A percentile compares a stretch with the other conserved stretches of the same genome.
Conservation (phyloP, 2,329 filamentous ascomycete species). For the Colletotrichum destructivum region DNA sequence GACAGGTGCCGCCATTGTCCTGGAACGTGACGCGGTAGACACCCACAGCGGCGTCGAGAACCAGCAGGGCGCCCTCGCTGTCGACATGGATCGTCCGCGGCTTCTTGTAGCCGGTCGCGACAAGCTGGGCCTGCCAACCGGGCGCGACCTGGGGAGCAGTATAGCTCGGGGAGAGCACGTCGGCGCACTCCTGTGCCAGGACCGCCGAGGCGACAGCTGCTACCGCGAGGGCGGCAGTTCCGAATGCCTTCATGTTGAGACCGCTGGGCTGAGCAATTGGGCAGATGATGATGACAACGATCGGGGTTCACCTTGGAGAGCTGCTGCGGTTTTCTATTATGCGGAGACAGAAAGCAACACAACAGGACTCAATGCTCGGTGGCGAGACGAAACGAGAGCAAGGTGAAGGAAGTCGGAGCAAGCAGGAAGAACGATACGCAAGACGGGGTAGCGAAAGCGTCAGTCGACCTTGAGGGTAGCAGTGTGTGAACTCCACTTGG, state of each 20-base stretch:
- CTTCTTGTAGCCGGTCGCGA: slow-evolving; percentile 57
- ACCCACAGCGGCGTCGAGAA: slow-evolving; percentile 60
- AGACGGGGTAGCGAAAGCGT: slow-evolving; percentile 11
- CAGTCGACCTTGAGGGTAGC: slow-evolving; percentile 8
- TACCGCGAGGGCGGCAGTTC: slow-evolving; percentile 17
- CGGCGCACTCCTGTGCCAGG: slow-evolving; percentile 50
- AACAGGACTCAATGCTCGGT: background rate
- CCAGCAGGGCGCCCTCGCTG: slow-evolving; percentile 59
- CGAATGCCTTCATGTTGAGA: slow-evolving; percentile 30
- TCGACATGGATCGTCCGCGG: slow-evolving; percentile 65
- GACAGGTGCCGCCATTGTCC: slow-evolving; percentile 60
- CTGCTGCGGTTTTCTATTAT: background rate
- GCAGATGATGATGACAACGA: background rate
- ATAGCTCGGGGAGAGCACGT: slow-evolving; percentile 54
- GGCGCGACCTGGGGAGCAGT: slow-evolving; percentile 55
- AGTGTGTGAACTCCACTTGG: slow-evolving; percentile 23
- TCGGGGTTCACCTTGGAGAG: background rate
- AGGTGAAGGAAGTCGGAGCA: slow-evolving; percentile 8
- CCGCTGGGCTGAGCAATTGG: background rate
- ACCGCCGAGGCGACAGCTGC: slow-evolving; percentile 30
- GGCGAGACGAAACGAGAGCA: background rate
- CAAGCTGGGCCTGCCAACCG: slow-evolving; percentile 62
- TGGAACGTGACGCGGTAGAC: slow-evolving; percentile 58
- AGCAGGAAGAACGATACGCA: background rate
- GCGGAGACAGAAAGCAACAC: background rate